These are phyloP conservation scores for Aegilops longissima DNA, from an alignment of 176 grass and related monocot genomes.

Conservation along the genomic window DNA sequence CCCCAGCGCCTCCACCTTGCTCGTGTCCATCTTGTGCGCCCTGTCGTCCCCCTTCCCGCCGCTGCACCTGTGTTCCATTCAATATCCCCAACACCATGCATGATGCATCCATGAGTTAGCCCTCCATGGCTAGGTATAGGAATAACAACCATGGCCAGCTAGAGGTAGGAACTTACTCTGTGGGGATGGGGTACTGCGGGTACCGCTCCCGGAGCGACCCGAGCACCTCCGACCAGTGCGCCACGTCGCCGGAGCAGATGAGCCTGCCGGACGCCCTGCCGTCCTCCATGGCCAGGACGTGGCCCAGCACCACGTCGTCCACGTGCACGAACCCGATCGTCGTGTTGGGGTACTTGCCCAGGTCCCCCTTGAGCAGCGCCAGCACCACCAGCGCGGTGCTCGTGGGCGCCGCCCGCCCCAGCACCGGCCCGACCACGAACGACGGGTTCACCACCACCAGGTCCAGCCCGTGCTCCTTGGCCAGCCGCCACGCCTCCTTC, in stretches of 20 bases:
- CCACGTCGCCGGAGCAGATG: conserved; percentile 64
- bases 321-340: conserved; percentile 78
- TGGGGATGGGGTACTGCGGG: conserved; percentile 59
- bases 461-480: conserved; percentile 49
- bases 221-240: conserved; percentile 75
- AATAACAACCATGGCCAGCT: not conserved
- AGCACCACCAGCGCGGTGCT: conserved; percentile 59
- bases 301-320: conserved; percentile 64
- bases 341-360: conserved; percentile 56
- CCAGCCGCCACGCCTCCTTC: conserved; percentile 80
- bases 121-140: not conserved
- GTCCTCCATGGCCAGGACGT: conserved; percentile 87
- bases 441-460: conserved; percentile 87
- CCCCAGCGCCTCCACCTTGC: conserved; percentile 4
- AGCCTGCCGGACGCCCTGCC: conserved; percentile 55
- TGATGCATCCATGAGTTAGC: not conserved
- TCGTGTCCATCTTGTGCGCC: conserved; percentile 49
- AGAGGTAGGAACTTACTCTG: not conserved
- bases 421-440: conserved; percentile 65
- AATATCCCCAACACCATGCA: not conserved
- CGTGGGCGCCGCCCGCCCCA: conserved; percentile 36
- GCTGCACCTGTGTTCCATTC: conserved; percentile 36
- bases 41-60: conserved; percentile 52
- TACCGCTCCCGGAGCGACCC: conserved; percentile 49
- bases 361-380: conserved; percentile 55